These are phyloP conservation scores for Zymoseptoria ardabiliae DNA, from an alignment of 2,329 filamentous ascomycete genomes.

Conservation along the genomic window DNA sequence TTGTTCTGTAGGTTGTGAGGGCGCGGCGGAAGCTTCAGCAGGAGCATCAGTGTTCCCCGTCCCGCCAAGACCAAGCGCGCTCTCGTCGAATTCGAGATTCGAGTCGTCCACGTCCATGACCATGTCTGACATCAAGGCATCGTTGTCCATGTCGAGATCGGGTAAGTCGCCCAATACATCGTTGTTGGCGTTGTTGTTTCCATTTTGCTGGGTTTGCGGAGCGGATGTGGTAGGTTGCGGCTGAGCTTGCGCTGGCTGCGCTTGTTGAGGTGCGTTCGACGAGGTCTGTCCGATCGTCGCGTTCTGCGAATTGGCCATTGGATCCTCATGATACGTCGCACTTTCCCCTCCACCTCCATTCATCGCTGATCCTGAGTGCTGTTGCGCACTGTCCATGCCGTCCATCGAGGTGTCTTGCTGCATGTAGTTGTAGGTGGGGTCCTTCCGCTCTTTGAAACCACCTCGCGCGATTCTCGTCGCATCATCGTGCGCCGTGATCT, in stretches of 20 bases:
- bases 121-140: conserved; percentile 19
- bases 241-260: neutral
- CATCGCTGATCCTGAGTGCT: conserved; percentile 31
- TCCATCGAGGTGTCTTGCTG: conserved; percentile 8
- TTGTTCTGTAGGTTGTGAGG: neutral
- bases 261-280: neutral
- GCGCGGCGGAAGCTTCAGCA: neutral
- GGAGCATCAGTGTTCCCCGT: conserved; percentile 1
- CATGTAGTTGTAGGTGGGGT: conserved; percentile 5
- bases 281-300: neutral
- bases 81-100: conserved; percentile 13
- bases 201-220: neutral
- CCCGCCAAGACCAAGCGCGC: neutral
- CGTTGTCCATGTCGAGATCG: conserved; percentile 14
- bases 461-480: conserved; percentile 28
- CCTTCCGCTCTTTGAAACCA: conserved; percentile 27
- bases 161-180: conserved; percentile 10
- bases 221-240: neutral
- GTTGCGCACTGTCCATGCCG: conserved; percentile 5
- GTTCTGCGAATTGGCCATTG: conserved; percentile 3
- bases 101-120: conserved; percentile 16
- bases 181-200: conserved; percentile 32
- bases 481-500: conserved; percentile 40
- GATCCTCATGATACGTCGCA: conserved; percentile 9
- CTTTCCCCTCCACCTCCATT: conserved; percentile 2